A percentile compares a stretch with the other conserved stretches of the same genome.
phyloP scores from a whole-genome alignment of 176 grass and related monocot species.

The Hsuehochloa calcarea region DNA sequence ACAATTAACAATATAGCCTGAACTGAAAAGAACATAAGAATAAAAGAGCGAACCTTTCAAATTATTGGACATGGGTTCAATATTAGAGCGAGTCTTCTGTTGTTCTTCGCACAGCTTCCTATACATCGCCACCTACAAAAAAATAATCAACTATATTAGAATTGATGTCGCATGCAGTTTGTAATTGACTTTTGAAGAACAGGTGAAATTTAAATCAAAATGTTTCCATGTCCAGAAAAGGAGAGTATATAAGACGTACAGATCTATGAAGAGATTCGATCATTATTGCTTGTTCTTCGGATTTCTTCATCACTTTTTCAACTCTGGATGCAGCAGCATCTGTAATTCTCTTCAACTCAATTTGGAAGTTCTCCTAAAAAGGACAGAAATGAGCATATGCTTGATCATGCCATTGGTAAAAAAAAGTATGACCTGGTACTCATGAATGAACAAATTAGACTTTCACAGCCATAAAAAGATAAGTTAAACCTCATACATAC shows the following conservation, averaged over 20 bases:
- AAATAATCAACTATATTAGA: neutral
- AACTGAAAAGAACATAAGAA: neutral
- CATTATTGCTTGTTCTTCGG: conserved; percentile 88
- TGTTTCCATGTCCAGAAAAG: conserved; percentile 2
- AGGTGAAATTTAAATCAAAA: neutral
- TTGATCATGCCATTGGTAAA: neutral
- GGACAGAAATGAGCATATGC: conserved; percentile 2
- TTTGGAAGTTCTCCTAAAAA: conserved; percentile 76
- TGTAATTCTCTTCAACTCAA: conserved; percentile 71
- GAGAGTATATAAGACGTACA: conserved; percentile 45
- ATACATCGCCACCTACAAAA: conserved; percentile 89
- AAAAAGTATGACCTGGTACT: neutral
- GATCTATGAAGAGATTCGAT: conserved; percentile 97
- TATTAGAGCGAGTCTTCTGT: conserved; percentile 52
- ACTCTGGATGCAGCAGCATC: conserved; percentile 62
- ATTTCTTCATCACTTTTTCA: conserved; percentile 88
- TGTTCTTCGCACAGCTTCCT: conserved; percentile 93
- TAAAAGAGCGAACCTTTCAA: conserved; percentile 48
- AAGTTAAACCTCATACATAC: conserved; percentile 33
- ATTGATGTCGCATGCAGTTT: conserved; percentile 12
- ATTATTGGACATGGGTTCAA: conserved; percentile 40
- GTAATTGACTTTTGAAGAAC: neutral
- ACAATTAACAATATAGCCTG: neutral
- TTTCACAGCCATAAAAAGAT: neutral
- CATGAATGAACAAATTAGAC: neutral